Conservation (phyloP, 148 eudicot species). For the Dysphania ambrosioides region DNA sequence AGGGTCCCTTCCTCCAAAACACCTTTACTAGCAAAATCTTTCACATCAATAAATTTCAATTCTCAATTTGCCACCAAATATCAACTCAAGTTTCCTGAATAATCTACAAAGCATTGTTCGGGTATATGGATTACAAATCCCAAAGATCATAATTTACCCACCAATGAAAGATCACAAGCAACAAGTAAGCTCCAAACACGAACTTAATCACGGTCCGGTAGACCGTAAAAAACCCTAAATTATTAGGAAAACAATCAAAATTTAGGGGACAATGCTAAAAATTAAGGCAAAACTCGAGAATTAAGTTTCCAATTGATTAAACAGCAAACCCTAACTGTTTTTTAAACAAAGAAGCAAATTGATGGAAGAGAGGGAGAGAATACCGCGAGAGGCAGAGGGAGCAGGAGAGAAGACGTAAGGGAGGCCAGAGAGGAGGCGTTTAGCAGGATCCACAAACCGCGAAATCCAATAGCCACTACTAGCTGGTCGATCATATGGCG, state of each 20-base stretch:
- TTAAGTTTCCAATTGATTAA: not conserved
- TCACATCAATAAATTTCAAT: not conserved
- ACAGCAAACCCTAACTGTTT: conserved; percentile 12
- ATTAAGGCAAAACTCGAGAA: not conserved
- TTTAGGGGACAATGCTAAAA: too few relatives aligned
- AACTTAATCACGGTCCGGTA: too few relatives aligned
- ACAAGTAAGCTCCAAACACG: not conserved
- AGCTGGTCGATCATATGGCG: conserved; percentile 65
- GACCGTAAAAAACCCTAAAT: too few relatives aligned
- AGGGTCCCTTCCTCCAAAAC: not conserved
- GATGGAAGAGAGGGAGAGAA: conserved; percentile 7
- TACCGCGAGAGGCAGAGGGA: conserved; percentile 31
- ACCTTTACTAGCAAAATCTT: not conserved
- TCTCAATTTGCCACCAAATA: not conserved
- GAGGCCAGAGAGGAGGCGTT: conserved; percentile 55
- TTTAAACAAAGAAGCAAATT: not conserved
- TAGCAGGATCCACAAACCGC: conserved; percentile 60
- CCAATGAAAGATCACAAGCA: not conserved
- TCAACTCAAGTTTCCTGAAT: not conserved
- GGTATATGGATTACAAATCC: not conserved
- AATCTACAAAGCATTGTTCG: not conserved
- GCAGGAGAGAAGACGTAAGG: conserved; percentile 58
- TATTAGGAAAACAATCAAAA: not conserved
- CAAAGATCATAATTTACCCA: not conserved
- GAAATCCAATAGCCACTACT: conserved; percentile 46